These are phyloP conservation scores for Gonium pectorale DNA, from an alignment of 139 green algal genomes.

Conservation along the genomic window DNA sequence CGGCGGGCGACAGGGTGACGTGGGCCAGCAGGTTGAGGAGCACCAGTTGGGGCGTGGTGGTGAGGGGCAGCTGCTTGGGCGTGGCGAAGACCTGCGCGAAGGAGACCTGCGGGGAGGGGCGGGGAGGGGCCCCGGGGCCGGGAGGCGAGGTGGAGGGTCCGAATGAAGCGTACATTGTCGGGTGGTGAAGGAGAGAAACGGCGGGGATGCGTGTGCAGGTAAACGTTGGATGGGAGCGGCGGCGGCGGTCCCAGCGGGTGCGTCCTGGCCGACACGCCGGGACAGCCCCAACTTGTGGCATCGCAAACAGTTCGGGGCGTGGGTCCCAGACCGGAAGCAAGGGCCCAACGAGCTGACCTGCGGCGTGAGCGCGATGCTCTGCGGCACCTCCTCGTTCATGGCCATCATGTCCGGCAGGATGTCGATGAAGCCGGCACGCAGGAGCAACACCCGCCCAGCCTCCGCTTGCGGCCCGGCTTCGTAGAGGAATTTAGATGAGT, in stretches of 20 bases:
- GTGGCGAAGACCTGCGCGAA: slow-evolving; percentile 29
- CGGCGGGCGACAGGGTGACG: not conserved
- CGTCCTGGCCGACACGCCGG: too few species aligned
- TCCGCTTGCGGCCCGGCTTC: not conserved
- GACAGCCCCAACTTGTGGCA: too few species aligned
- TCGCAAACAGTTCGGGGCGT: too few species aligned
- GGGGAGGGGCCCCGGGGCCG: too few species aligned
- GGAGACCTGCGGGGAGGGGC: not conserved
- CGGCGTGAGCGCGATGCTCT: slow-evolving; percentile 22
- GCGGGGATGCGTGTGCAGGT: too few species aligned
- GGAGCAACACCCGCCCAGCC: not conserved
- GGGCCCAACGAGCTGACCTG: too few species aligned
- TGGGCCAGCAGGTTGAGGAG: not conserved
- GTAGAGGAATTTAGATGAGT: slow-evolving; percentile 1
- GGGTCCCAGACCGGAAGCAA: too few species aligned
- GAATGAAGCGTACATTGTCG: too few species aligned
- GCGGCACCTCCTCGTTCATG: not conserved
- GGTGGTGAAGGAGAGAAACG: too few species aligned
- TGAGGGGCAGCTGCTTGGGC: slow-evolving; percentile 20
- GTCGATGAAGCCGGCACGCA: not conserved
- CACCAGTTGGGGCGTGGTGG: slow-evolving; percentile 20
- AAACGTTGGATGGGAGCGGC: too few species aligned
- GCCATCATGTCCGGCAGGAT: not conserved
- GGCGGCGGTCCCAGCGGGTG: too few species aligned
- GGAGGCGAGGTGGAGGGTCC: too few species aligned